Evolutionary conservation across 345 rosid genomes (phyloP).

Genomic region (Noccaea caerulescens): DNA sequence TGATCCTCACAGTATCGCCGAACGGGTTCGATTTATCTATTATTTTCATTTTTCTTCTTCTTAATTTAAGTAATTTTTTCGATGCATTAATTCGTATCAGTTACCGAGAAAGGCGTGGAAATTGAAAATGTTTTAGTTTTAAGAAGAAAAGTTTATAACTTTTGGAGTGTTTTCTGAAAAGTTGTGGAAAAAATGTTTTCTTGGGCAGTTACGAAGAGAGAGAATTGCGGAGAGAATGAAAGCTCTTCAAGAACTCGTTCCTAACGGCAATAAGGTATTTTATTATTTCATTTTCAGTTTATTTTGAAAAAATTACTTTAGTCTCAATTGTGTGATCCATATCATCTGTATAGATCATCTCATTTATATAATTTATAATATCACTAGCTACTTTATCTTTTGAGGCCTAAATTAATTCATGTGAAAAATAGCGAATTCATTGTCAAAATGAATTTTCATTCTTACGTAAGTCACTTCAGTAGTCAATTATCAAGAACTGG

Average conservation of each 20-base stretch:
- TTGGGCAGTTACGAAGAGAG: slow-evolving; percentile 87
- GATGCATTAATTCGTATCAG: slow-evolving; percentile 33
- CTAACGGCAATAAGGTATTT: slow-evolving; percentile 92
- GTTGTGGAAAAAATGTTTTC: slow-evolving; percentile 6
- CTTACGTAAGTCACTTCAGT: background rate
- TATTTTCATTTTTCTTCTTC: background rate
- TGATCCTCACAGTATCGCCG: slow-evolving; percentile 98
- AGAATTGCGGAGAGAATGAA: slow-evolving; percentile 99
- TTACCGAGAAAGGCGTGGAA: slow-evolving; percentile 39
- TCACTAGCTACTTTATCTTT: too few relatives aligned
- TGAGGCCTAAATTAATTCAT: too few relatives aligned
- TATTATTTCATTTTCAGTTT: slow-evolving; percentile 12
- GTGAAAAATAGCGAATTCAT: too few relatives aligned
- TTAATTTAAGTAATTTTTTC: background rate
- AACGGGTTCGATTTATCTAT: slow-evolving; percentile 54
- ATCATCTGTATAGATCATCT: too few relatives aligned
- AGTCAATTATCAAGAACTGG: background rate
- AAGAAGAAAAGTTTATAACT: background rate
- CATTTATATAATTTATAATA: too few relatives aligned
- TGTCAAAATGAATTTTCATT: background rate
- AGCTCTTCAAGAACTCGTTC: slow-evolving; percentile 94
- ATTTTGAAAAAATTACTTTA: background rate
- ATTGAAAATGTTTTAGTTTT: background rate
- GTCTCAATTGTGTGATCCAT: too few relatives aligned
- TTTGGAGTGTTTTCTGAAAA: slow-evolving; percentile 10